A percentile compares a stretch with the other conserved stretches of the same genome.
phyloP scores from a whole-genome alignment of 2,329 filamentous ascomycete genomes.

The Sporothrix protearum region DNA sequence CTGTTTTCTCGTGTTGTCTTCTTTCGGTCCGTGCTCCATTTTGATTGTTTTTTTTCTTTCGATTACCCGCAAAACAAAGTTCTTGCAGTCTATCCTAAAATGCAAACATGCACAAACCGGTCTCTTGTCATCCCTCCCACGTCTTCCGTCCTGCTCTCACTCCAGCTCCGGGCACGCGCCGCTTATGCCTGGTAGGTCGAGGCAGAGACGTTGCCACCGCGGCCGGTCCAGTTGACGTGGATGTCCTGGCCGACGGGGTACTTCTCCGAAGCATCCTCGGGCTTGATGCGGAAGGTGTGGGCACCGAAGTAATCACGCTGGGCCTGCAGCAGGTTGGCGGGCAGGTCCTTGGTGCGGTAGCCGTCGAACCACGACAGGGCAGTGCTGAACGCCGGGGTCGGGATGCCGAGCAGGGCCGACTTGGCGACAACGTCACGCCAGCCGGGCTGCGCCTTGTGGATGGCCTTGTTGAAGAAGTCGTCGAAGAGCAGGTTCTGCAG shows the following conservation, averaged over 20 bases:
- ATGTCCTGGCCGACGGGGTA: conserved; percentile 84
- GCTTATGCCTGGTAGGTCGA: conserved; percentile 92
- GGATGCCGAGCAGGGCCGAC: conserved; percentile 89
- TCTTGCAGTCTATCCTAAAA: conserved; percentile 16
- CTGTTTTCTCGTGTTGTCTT: not conserved
- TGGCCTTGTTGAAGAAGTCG: conserved; percentile 99
- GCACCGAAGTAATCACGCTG: conserved; percentile 99
- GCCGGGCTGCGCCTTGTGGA: conserved; percentile 89
- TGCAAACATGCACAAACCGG: conserved; percentile 17
- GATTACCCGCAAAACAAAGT: not conserved
- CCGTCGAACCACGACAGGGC: conserved; percentile 98
- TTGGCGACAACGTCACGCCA: conserved; percentile 91
- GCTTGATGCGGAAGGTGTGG: conserved; percentile 86
- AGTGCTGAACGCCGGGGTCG: conserved; percentile 93
- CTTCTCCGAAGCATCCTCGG: conserved; percentile 69
- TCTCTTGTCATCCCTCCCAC: not conserved
- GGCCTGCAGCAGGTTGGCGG: conserved; percentile 96
- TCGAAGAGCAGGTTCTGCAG: conserved; percentile 98
- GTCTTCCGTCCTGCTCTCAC: not conserved
- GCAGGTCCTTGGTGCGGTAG: conserved; percentile 94
- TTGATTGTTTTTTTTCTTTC: conserved; percentile 1
- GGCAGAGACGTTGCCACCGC: conserved; percentile 93
- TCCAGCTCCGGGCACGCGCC: not conserved
- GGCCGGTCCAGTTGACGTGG: conserved; percentile 99
- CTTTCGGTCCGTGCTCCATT: not conserved